Conservation (phyloP, 2,329 filamentous ascomycete species). For the Emydomyces testavorans region DNA sequence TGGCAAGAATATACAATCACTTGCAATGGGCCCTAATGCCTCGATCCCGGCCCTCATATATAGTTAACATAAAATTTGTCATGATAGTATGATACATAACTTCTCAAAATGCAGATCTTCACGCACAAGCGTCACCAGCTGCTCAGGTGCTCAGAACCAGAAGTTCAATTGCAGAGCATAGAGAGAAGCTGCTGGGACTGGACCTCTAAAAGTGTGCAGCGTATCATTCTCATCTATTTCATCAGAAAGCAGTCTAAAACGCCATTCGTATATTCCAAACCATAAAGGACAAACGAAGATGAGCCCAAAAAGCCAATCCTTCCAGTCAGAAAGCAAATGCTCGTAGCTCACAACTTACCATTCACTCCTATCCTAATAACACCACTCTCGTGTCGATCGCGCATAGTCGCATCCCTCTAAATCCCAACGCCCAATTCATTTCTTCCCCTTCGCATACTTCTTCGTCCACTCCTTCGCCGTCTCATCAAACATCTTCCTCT, state of each 20-base stretch:
- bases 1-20: no score
- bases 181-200: no score
- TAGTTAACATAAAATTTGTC: no score
- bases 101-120: no score
- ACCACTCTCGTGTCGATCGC: not conserved
- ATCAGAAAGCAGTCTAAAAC: not conserved
- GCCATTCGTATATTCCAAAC: not conserved
- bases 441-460: slow-evolving; percentile 50
- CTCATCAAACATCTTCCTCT: slow-evolving; percentile 59
- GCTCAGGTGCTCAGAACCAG: no score
- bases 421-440: not conserved
- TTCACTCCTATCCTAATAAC: not conserved
- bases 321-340: not conserved
- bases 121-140: no score
- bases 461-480: slow-evolving; percentile 61
- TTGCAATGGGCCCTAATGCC: no score
- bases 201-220: not conserved
- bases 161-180: no score
- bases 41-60: no score
- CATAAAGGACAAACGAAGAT: not conserved
- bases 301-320: not conserved
- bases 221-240: not conserved
- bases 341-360: not conserved
- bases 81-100: no score
- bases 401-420: not conserved